These are phyloP conservation scores for Floccularia luteovirens DNA, from an alignment of 768 basidiomycete species.

Conservation along the genomic window DNA sequence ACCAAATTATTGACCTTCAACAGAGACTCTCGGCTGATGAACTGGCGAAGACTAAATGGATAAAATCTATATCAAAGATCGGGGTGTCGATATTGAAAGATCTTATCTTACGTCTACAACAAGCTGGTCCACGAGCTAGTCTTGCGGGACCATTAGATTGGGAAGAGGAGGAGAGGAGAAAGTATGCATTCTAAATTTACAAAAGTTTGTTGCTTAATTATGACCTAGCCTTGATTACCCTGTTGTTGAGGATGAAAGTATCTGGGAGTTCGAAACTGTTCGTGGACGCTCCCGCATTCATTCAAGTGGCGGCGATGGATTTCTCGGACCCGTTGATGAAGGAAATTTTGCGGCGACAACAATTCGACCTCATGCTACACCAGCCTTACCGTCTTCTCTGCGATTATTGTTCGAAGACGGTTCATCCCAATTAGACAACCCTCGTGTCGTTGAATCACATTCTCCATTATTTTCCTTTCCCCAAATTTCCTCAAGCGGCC, in stretches of 20 bases:
- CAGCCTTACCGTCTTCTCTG: constrained; percentile 66
- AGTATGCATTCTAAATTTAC: constrained; percentile 22
- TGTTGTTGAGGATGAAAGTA: constrained; percentile 26
- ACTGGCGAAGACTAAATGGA: constrained; percentile 83
- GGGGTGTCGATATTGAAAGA: constrained; percentile 70
- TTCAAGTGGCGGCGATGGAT: constrained; percentile 15
- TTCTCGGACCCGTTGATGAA: constrained; percentile 8
- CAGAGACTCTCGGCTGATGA: constrained; percentile 90
- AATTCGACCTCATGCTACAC: constrained; percentile 38
- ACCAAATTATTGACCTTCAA: constrained; percentile 4
- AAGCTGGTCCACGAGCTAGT: constrained; percentile 71
- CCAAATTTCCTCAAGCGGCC: no score
- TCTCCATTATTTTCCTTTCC: no score
- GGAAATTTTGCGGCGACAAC: constrained; percentile 29
- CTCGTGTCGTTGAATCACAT: no score
- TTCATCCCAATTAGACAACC: constrained; percentile 25
- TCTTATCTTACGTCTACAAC: constrained; percentile 70
- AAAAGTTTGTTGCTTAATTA: background rate
- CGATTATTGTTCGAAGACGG: constrained; percentile 69
- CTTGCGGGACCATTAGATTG: constrained; percentile 65
- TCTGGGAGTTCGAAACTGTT: constrained; percentile 77
- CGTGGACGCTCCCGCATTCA: constrained; percentile 25
- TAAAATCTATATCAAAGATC: constrained; percentile 65
- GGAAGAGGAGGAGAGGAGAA: constrained; percentile 61
- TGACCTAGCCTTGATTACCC: constrained; percentile 10